phyloP scores from a whole-genome alignment of 257 asterid species.

The Solanum lycopersicoides region DNA sequence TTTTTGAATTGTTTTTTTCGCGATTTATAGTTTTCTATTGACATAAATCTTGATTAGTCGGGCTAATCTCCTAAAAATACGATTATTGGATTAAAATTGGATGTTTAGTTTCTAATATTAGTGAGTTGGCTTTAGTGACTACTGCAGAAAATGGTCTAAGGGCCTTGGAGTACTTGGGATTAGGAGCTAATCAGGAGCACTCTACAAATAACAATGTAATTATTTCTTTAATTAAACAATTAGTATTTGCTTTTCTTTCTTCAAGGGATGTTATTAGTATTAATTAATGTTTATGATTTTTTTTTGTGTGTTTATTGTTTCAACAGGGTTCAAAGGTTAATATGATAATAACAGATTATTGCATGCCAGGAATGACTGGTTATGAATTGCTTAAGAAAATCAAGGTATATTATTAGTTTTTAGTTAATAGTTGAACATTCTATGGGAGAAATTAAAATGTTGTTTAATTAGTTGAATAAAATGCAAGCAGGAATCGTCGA shows the following conservation, averaged over 20 bases:
- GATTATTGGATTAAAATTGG: neutral
- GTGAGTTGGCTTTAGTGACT: conserved; percentile 29
- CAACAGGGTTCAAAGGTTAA: conserved; percentile 40
- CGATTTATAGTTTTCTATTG: neutral
- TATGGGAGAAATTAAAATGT: neutral
- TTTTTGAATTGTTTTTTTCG: neutral
- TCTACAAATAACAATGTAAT: conserved; percentile 14
- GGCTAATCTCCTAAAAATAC: neutral
- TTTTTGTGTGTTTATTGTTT: neutral
- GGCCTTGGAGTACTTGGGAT: conserved; percentile 51
- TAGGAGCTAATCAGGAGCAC: conserved; percentile 14
- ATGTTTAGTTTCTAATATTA: neutral
- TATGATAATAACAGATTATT: conserved; percentile 56
- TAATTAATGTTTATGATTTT: neutral
- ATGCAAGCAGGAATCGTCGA: conserved; percentile 43
- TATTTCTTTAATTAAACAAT: neutral
- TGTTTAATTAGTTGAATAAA: neutral
- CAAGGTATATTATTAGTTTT: conserved; percentile 22
- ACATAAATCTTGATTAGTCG: neutral
- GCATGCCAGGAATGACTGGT: conserved; percentile 75
- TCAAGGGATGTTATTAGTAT: neutral
- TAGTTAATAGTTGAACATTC: neutral
- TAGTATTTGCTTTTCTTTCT: neutral
- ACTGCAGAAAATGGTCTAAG: conserved; percentile 55
- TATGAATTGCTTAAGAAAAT: conserved; percentile 62